Evolutionary conservation across 176 grass and related monocot species (phyloP), one percentile per base, ranked within the genome.

Genomic region (Raddia guianensis): DNA sequence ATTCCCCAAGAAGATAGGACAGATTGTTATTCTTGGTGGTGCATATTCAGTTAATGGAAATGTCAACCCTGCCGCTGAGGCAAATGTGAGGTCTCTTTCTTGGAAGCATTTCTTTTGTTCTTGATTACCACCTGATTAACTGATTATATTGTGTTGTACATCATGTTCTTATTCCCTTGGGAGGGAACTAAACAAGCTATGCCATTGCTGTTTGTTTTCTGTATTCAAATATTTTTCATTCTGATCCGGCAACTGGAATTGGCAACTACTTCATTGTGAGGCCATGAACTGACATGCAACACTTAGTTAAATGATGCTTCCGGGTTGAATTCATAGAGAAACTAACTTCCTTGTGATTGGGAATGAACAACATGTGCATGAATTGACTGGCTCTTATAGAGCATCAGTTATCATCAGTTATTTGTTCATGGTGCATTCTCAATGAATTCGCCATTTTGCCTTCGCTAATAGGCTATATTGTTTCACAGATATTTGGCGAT

Each of bases 11-110:
- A 98, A 94, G 92, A 94, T 98, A 54, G 95, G 95, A 14, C 90
- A 98, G 84, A 91, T 98, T 12, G 65, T 98, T 66, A 82, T 98
- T 65, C 95, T 98, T 72, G 95, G 95, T 75, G 95, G 95, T 47
- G 92, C 95, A 1, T 95, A 94, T 87, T 98, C 83, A 53, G 90
- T 98, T 52, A 95, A 93, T 76, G 92, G 95, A n/a, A 98, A 98
- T 89, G 95, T 95, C 34, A 98, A 98, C 84, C 95, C 92, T 60
- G 95, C 92, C 52, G 72, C 92, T 37, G 95, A 98, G 85, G 93
- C 93, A 69, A 97, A 97, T 67, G 65, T 66, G 87, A 78, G 88
- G 90, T 85, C 46, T 55, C 66, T 74, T 63, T 71, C n/a, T 80
- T 32, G 51, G 6, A 75, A 68, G 48, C 19, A 49, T 42, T 32